A percentile compares a stretch with the other conserved stretches of the same genome.
Evolutionary conservation across 164 flowering plant species (phyloP).

Genomic region (Liquidambar formosana): DNA sequence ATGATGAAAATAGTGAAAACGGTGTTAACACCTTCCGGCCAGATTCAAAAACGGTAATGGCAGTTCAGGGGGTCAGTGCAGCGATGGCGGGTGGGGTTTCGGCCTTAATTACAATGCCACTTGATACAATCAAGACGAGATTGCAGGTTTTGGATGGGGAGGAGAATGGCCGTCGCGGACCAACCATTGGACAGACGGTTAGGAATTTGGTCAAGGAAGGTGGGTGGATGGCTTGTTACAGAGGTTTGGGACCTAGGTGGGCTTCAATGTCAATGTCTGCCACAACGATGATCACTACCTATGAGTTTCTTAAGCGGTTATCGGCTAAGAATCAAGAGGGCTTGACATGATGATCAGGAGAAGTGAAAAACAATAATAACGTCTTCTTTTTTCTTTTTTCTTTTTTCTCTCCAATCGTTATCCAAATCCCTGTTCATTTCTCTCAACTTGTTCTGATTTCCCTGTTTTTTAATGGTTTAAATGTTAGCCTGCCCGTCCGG

Average conservation of each 20-base stretch:
- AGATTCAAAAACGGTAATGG: constrained; percentile 42
- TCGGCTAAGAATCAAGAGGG: constrained; percentile 42
- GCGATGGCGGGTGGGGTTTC: constrained; percentile 61
- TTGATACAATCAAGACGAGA: constrained; percentile 64
- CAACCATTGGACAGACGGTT: constrained; percentile 33
- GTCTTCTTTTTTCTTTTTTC: too few species aligned
- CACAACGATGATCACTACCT: constrained; percentile 54
- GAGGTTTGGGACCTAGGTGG: constrained; percentile 51
- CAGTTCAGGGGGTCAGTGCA: constrained; percentile 60
- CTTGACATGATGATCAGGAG: constrained; percentile 7
- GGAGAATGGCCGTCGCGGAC: constrained; percentile 33
- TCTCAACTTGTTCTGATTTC: background rate
- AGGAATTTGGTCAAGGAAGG: constrained; percentile 46
- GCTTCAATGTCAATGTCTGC: constrained; percentile 58
- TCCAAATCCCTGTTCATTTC: background rate
- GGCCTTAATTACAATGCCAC: constrained; percentile 61
- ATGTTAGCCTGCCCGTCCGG: constrained; percentile 1
- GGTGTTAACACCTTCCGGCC: constrained; percentile 23
- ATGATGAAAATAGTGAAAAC: constrained; percentile 16
- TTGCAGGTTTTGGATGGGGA: constrained; percentile 48
- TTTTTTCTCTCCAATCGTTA: background rate
- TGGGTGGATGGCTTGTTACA: constrained; percentile 48
- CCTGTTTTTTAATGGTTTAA: background rate
- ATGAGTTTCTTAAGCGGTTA: constrained; percentile 47
- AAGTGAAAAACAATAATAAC: too few species aligned